phyloP scores from a whole-genome alignment of 768 basidiomycete genomes.

The Russula olivacea region DNA sequence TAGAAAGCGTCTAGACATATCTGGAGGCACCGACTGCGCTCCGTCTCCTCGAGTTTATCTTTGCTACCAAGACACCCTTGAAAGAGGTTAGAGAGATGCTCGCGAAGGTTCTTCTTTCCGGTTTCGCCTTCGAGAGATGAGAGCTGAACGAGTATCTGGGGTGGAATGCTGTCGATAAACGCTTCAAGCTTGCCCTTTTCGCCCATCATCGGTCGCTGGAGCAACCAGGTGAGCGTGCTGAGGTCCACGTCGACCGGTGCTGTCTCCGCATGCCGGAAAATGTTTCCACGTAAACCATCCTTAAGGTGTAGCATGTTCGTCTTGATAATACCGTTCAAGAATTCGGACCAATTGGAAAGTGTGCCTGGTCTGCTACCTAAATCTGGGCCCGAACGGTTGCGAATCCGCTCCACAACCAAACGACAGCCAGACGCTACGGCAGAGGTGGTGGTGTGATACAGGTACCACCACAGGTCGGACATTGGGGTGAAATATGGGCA shows the following conservation, averaged over 20 bases:
- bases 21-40: background rate
- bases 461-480: slow-evolving; percentile 7
- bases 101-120: background rate
- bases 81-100: background rate
- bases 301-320: background rate
- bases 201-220: background rate
- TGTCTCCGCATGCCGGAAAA: background rate
- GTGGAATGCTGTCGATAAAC: background rate
- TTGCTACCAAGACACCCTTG: background rate
- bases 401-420: background rate
- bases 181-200: background rate
- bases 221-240: background rate
- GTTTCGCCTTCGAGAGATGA: background rate
- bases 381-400: background rate
- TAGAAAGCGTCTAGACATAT: background rate
- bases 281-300: background rate
- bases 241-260: background rate
- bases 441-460: background rate
- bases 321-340: background rate
- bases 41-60: background rate
- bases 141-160: background rate
- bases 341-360: background rate
- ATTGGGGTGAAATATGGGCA: slow-evolving; percentile 22
- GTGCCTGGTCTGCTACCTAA: background rate
- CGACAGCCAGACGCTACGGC: background rate